Evolutionary conservation across 2,329 filamentous ascomycete species (phyloP), one percentile per base, ranked within the genome.

Genomic region (Colletotrichum agaves): DNA sequence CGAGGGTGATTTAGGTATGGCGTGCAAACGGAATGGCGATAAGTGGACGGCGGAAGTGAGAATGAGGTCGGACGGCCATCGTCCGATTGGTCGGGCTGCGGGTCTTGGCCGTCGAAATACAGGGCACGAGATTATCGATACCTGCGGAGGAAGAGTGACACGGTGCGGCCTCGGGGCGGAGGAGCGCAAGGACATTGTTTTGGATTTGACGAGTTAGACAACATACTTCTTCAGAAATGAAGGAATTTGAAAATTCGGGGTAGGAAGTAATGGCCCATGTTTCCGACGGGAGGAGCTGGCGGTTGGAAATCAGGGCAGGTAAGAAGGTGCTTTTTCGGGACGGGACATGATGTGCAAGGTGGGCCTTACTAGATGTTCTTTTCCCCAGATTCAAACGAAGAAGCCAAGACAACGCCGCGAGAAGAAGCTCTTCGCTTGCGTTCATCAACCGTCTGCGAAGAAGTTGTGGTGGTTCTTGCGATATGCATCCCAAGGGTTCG

Each of bases 21-120:
- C 35, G 35, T 35, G 39, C 53, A 44, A 37, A 33, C 50, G n/a
- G 56, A 43, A 59, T 49, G 56, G 46, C 59, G 49, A 62, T 55
- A 17, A 46, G 49, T 55, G 59, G 59, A 55, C 49, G 59, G 41
- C 44, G 46, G 52, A 21, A 46, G 33, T 31, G 50, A 57, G 46
- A 64, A 15, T 56, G 58, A 67, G 46, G 64, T 67, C 19, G 64
- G 43, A 58, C 64, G 64, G 64, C 53, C 64, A 58, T 67, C 53
- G 64, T 63, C 64, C 64, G 60, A 67, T 67, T 67, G 64, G 64
- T 46, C 49, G 41, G 37, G n/a, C 10, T 19, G 31, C 21, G 5
- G 43, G 57, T 41, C n/a, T 50, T 35, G 21, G 39, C 46, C 39
- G 52, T 21, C 61, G 33, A 53, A 5, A 41, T 53, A 57, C 58